These are phyloP conservation scores for Diplocarpon rosae DNA, from an alignment of 2,329 filamentous ascomycete species.

Conservation along the genomic window DNA sequence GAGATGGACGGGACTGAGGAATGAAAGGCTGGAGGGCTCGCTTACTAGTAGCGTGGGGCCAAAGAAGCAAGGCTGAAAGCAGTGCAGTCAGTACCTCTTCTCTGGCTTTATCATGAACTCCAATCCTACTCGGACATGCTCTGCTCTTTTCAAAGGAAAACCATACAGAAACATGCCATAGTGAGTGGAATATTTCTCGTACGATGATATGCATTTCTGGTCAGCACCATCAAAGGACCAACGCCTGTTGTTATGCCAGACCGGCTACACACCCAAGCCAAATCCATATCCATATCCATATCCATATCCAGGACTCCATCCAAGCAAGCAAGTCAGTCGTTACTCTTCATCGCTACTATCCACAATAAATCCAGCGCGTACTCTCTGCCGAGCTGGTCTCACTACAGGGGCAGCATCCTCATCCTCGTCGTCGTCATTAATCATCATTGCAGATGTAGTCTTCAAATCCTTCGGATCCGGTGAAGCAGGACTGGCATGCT, in stretches of 20 bases:
- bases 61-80: background rate
- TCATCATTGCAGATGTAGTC: conserved; percentile 1
- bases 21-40: background rate
- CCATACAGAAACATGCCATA: background rate
- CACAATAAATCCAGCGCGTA: conserved; percentile 43
- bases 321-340: conserved; percentile 10
- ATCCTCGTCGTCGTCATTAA: conserved; percentile 30
- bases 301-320: conserved; percentile 2
- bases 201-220: background rate
- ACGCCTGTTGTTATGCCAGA: background rate
- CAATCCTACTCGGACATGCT: too few species aligned
- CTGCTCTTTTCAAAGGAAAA: too few species aligned
- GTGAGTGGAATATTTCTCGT: background rate
- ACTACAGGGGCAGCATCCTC: conserved; percentile 31
- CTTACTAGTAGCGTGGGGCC: background rate
- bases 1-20: background rate
- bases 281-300: background rate
- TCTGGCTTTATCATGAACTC: too few species aligned
- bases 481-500: conserved; percentile 24
- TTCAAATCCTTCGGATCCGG: conserved; percentile 5
- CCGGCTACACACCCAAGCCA: background rate
- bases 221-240: background rate
- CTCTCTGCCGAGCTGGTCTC: conserved; percentile 27
- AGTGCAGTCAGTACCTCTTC: too few species aligned
- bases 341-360: conserved; percentile 44